Evolutionary conservation across 208 protist species (phyloP), one percentile per base, ranked within the genome.

Genomic region (Porcisia hertigi): DNA sequence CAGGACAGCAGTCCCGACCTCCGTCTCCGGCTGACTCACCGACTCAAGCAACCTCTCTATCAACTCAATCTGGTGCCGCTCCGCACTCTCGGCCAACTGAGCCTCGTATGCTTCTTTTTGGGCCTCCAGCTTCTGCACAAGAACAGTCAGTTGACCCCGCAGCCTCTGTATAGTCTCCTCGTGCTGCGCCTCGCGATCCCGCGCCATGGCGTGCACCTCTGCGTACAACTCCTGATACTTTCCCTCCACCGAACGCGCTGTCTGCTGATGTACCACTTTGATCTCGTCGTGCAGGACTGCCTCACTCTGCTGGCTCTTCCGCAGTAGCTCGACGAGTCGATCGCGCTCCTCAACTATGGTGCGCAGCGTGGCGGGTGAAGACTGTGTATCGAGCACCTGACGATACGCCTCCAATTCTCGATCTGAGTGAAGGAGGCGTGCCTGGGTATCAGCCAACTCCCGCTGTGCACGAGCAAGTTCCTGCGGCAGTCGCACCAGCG

Each of bases 261-360:
- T 30, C 65, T 86, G 84, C 39, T 77, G 58, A 60, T 86, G 62
- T 14, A 59, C 34, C 18, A 65, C 66, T 41, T 73, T 83, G 65
- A 88, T 76, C 36, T 93, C 86, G 20, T 74, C 67, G 39, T 79
- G 80, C 58, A 86, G 64, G 11, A 70, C 70, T 59, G 73, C 79
- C 62, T 91, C 79, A 57, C 75, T 71, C 43, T 73, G 72, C 58
- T 83, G 83, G 41, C 87, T 77, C 52, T 93, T 75, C 53, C 76
- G 87, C 71, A 96, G 81, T 4, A 92, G 53, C 69, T 70, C 76
- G 12, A 89, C 67, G 18, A 96, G 82, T 53, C 76, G 73, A 62
- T 93, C 83, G 18, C 87, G 89, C 71, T 94, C 88, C 41, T 79
- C 75, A 3, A 88, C 57, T 36, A 87, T 49, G n/a, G 77, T 71